Percentiles rank a stretch among this genome's conserved stretches.
phyloP scores from a whole-genome alignment of 2,329 filamentous ascomycete species.

The Monosporascus ibericus region DNA sequence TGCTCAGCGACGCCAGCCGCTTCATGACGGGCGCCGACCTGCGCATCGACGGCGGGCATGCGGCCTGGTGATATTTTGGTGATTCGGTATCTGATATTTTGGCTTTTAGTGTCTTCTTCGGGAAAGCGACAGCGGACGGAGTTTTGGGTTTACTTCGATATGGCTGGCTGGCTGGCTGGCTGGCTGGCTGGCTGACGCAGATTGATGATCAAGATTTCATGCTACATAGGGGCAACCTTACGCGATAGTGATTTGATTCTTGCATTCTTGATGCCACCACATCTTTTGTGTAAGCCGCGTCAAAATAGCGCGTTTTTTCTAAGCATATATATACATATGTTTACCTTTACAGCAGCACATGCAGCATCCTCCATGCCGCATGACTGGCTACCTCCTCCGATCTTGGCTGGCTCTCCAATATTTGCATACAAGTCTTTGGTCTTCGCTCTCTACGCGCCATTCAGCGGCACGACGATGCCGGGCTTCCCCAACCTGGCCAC shows the following conservation, averaged over 20 bases:
- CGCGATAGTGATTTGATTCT: neutral
- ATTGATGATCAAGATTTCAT: too few relatives aligned
- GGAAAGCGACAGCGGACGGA: too few relatives aligned
- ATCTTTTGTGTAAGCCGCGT: neutral
- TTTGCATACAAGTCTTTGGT: neutral
- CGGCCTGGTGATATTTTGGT: slow-evolving; percentile 38
- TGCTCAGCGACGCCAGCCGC: slow-evolving; percentile 60
- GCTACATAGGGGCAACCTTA: neutral
- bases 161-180: too few relatives aligned
- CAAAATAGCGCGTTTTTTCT: neutral
- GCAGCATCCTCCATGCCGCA: neutral
- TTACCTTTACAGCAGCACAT: too few relatives aligned
- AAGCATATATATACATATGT: neutral
- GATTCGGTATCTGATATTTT: neutral
- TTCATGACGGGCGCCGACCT: slow-evolving; percentile 68
- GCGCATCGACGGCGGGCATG: slow-evolving; percentile 66
- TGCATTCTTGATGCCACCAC: neutral
- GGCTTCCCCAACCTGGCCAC: slow-evolving; percentile 37
- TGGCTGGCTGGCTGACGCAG: too few relatives aligned
- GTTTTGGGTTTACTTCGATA: too few relatives aligned
- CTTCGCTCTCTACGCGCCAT: neutral
- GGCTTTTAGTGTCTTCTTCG: too few relatives aligned
- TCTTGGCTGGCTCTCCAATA: neutral
- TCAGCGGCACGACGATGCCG: slow-evolving; percentile 33
- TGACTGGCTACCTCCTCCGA: too few relatives aligned